Percentiles rank a stretch among this genome's conserved stretches.
Conservation (phyloP, 257 asterid species). For the Apocynum venetum region DNA sequence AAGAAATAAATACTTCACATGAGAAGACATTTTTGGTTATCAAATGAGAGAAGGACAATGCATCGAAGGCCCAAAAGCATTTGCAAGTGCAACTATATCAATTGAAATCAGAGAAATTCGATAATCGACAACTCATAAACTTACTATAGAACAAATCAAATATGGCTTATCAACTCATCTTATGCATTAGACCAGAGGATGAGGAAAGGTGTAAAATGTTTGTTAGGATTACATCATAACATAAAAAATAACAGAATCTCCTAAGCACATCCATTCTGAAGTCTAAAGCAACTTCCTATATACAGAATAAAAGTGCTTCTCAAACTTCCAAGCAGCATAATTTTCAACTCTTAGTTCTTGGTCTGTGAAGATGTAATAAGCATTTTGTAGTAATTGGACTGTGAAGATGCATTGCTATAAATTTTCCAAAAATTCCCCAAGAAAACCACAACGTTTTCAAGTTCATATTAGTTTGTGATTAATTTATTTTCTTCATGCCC, state of each 20-base stretch:
- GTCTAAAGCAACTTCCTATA: background rate
- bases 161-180: background rate
- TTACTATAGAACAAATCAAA: background rate
- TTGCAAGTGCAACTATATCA: background rate
- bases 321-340: slow-evolving; percentile 10
- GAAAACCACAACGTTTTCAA: background rate
- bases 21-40: background rate
- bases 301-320: background rate
- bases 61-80: background rate
- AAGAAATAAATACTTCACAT: background rate
- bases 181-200: background rate
- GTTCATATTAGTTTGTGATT: background rate
- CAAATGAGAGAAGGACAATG: background rate
- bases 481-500: background rate
- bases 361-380: background rate
- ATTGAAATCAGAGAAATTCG: background rate
- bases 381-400: background rate
- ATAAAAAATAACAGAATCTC: background rate
- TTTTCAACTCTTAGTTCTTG: background rate
- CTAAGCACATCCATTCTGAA: background rate
- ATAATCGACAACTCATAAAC: background rate
- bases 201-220: background rate
- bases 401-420: background rate
- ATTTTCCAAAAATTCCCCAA: background rate
- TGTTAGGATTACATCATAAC: background rate